Conservation (phyloP, 225 moss, liverwort and hornwort species). For the Takakia lepidozioides region DNA sequence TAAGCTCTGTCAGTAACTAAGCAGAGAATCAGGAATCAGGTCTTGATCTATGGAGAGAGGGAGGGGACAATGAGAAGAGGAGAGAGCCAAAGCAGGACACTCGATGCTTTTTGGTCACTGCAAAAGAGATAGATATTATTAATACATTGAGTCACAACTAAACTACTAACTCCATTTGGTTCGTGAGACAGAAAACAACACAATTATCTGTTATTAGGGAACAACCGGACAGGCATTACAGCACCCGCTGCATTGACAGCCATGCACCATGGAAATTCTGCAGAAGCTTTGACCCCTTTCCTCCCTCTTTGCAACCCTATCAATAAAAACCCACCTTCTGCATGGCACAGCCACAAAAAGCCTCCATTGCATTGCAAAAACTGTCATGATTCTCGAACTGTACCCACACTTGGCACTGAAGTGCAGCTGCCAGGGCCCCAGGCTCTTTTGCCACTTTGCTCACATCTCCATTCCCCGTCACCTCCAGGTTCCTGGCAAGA, state of each 20-base stretch:
- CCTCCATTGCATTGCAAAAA: slow-evolving; percentile 45
- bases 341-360: slow-evolving; percentile 46
- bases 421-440: slow-evolving; percentile 33
- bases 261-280: background rate
- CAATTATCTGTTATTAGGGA: no score
- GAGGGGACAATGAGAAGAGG: background rate
- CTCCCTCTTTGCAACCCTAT: background rate
- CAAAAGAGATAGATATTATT: no score
- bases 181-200: no score
- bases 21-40: no score
- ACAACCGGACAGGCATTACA: background rate
- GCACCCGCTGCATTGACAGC: background rate
- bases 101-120: no score
- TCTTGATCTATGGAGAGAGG: no score
- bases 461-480: slow-evolving; percentile 44
- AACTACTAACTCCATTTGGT: no score
- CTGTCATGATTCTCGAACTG: slow-evolving; percentile 41
- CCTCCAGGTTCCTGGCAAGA: slow-evolving; percentile 45
- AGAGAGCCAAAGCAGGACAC: no score
- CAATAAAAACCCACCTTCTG: slow-evolving; percentile 29
- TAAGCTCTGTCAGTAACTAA: background rate
- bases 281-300: background rate
- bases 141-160: no score
- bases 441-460: slow-evolving; percentile 19
- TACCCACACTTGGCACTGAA: slow-evolving; percentile 57